Conservation (phyloP, 306 rosid species). For the Phaseolus lunatus region DNA sequence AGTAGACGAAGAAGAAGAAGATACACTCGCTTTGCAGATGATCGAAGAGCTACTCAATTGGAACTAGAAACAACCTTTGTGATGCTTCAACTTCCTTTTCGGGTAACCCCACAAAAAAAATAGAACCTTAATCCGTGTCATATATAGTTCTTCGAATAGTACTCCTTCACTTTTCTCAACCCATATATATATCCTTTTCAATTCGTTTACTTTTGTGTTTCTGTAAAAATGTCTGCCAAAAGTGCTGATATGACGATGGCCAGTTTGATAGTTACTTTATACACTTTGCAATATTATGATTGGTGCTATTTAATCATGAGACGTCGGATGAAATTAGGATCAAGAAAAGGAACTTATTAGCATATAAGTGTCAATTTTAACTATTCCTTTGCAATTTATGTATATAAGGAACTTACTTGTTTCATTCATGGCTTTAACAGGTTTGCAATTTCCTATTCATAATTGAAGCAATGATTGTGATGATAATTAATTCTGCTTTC, state of each 20-base stretch:
- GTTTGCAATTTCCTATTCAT: not conserved
- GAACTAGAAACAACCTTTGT: slow-evolving; percentile 56
- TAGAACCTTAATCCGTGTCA: slow-evolving; percentile 40
- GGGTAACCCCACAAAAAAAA: not conserved
- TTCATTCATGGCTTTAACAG: slow-evolving; percentile 11
- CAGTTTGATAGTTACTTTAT: slow-evolving; percentile 44
- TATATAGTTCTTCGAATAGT: slow-evolving; percentile 37
- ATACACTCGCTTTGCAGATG: slow-evolving; percentile 89
- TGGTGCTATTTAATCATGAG: slow-evolving; percentile 27
- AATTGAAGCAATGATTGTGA: slow-evolving; percentile 26
- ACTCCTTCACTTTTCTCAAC: slow-evolving; percentile 20
- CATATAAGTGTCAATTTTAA: slow-evolving; percentile 44
- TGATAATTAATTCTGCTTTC: not conserved
- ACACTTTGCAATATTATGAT: slow-evolving; percentile 36
- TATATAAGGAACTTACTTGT: no score
- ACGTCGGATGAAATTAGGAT: slow-evolving; percentile 26
- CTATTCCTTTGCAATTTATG: slow-evolving; percentile 22
- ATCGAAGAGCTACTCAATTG: slow-evolving; percentile 92
- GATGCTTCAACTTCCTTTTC: slow-evolving; percentile 45
- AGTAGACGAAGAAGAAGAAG: not conserved
- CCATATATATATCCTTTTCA: slow-evolving; percentile 33
- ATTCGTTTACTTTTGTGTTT: slow-evolving; percentile 33
- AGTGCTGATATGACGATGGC: slow-evolving; percentile 34
- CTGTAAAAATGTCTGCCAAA: slow-evolving; percentile 25
- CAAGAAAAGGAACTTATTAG: not conserved